A percentile compares a stretch with the other conserved stretches of the same genome.
Conservation (phyloP, 108 stramenopile species). For the Bacterosira constricta region DNA sequence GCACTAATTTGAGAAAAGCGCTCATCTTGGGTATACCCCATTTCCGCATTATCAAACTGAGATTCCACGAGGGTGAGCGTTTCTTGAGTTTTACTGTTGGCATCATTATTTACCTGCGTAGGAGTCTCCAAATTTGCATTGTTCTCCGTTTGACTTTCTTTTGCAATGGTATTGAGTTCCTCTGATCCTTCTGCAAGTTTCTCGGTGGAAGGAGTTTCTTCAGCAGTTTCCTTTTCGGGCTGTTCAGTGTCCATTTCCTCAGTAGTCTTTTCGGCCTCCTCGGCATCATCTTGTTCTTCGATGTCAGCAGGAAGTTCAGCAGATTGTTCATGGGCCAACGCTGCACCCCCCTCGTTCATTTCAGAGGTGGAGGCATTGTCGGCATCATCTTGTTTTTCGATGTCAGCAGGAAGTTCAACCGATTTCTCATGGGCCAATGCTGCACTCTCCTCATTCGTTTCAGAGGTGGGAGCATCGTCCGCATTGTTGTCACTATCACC, state of each 20-base stretch:
- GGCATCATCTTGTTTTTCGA: background rate
- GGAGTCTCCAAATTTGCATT: background rate
- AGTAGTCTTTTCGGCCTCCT: too few relatives aligned
- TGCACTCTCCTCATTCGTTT: too few relatives aligned
- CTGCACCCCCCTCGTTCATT: background rate
- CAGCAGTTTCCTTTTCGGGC: too few relatives aligned
- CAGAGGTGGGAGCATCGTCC: background rate
- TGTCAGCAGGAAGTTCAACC: background rate
- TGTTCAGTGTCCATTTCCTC: too few relatives aligned
- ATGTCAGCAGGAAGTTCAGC: background rate
- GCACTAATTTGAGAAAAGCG: slow-evolving; percentile 8
- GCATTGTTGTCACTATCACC: slow-evolving; percentile 18
- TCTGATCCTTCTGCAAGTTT: background rate
- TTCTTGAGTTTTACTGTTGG: slow-evolving; percentile 30
- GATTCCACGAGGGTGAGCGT: slow-evolving; percentile 32
- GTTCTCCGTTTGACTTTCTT: background rate
- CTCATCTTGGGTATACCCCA: slow-evolving; percentile 10
- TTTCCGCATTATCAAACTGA: slow-evolving; percentile 17
- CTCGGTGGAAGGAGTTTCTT: too few relatives aligned
- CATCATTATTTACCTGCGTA: too few relatives aligned
- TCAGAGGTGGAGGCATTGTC: background rate
- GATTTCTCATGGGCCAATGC: too few relatives aligned
- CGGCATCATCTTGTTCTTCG: slow-evolving; percentile 3
- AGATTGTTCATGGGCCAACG: background rate
- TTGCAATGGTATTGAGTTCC: background rate